phyloP scores from a whole-genome alignment of 2,329 filamentous ascomycete genomes.

The Magnaporthiopsis rhizophila region DNA sequence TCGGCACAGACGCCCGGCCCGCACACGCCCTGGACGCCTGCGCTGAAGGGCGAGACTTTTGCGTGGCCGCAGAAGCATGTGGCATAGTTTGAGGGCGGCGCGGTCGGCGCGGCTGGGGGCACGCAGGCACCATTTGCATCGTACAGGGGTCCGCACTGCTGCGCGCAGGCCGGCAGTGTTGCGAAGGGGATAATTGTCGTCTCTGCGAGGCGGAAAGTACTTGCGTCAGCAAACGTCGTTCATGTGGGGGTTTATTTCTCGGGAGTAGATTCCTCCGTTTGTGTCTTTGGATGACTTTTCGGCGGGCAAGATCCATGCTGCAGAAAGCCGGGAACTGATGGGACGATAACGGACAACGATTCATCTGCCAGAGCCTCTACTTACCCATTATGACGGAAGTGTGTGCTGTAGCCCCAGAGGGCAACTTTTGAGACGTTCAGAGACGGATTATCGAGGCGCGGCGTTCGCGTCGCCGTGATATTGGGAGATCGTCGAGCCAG shows the following conservation, averaged over 20 bases:
- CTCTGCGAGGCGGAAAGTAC: neutral
- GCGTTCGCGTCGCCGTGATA: neutral
- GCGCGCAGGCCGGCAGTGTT: slow-evolving; percentile 55
- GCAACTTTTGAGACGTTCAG: neutral
- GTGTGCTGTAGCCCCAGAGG: neutral
- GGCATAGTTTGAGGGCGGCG: slow-evolving; percentile 46
- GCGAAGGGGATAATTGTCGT: slow-evolving; percentile 48
- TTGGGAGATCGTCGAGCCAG: neutral
- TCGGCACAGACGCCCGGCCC: slow-evolving; percentile 43
- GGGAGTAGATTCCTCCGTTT: neutral
- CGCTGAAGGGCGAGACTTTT: slow-evolving; percentile 49
- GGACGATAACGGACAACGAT: neutral
- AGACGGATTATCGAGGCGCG: neutral
- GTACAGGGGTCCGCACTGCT: slow-evolving; percentile 50
- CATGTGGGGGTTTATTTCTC: neutral
- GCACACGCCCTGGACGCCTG: slow-evolving; percentile 50
- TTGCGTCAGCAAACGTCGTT: neutral
- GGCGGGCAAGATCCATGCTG: neutral
- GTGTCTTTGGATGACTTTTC: neutral
- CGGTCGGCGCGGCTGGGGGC: slow-evolving; percentile 43
- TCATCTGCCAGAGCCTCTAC: neutral
- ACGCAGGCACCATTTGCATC: slow-evolving; percentile 67
- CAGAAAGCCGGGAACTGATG: neutral
- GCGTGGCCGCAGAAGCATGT: slow-evolving; percentile 67
- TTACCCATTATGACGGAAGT: neutral